Evolutionary conservation across 345 rosid species (phyloP).

Genomic region (Capsella bursapastoris): DNA sequence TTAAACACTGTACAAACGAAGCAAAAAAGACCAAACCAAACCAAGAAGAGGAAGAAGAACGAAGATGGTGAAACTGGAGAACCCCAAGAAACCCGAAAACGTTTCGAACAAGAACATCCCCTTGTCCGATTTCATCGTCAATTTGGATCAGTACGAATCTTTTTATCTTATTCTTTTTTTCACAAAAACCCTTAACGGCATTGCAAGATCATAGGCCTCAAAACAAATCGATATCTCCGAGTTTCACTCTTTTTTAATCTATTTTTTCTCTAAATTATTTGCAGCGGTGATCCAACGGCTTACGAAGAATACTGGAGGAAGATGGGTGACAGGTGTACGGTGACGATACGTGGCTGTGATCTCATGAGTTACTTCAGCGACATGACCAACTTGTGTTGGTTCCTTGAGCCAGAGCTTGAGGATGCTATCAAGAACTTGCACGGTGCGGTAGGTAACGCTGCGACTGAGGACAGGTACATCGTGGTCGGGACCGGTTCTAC

Average conservation of each 20-base stretch:
- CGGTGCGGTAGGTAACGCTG: slow-evolving; percentile 66
- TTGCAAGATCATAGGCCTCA: slow-evolving; percentile 33
- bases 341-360: slow-evolving; percentile 63
- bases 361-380: slow-evolving; percentile 91
- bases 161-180: not conserved
- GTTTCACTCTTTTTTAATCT: slow-evolving; percentile 5
- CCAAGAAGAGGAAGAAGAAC: slow-evolving; percentile 22
- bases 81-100: slow-evolving; percentile 13
- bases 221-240: slow-evolving; percentile 17
- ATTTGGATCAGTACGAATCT: slow-evolving; percentile 42
- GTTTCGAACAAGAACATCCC: slow-evolving; percentile 25
- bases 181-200: slow-evolving; percentile 24
- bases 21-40: not conserved
- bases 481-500: slow-evolving; percentile 93
- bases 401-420: slow-evolving; percentile 61
- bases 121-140: slow-evolving; percentile 38
- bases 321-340: slow-evolving; percentile 63
- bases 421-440: slow-evolving; percentile 72
- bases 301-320: slow-evolving; percentile 77
- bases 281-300: slow-evolving; percentile 92
- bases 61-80: slow-evolving; percentile 44
- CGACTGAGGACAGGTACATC: slow-evolving; percentile 50
- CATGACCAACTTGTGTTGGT: slow-evolving; percentile 67
- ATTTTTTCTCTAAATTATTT: not conserved
- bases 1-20: slow-evolving; percentile 31